These are phyloP conservation scores for Alternaria sp. DNA, from an alignment of 2,329 filamentous ascomycete genomes.

Conservation along the genomic window DNA sequence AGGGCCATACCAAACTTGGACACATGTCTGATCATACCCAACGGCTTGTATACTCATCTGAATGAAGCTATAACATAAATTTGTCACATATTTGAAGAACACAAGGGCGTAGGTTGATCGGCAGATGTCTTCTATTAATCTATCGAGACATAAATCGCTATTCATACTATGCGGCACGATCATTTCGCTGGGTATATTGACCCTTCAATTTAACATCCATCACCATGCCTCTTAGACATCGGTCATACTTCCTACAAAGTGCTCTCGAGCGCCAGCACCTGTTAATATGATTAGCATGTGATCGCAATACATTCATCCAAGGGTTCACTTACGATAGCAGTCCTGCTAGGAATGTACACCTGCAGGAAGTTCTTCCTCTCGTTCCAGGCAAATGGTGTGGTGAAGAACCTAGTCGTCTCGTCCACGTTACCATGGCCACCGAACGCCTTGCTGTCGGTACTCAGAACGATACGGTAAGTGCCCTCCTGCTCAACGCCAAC, in stretches of 20 bases:
- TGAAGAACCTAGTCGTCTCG: constrained; percentile 86
- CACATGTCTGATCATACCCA: too few relatives aligned
- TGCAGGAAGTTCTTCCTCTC: constrained; percentile 87
- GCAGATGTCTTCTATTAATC: not conserved
- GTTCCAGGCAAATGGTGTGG: constrained; percentile 90
- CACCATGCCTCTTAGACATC: not conserved
- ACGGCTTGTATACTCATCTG: too few relatives aligned
- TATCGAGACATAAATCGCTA: not conserved
- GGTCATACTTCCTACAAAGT: constrained; percentile 25
- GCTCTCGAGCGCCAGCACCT: constrained; percentile 35
- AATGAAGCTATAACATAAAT: not conserved
- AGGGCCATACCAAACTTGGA: too few relatives aligned
- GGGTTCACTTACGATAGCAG: constrained; percentile 70
- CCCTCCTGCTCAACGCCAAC: constrained; percentile 85
- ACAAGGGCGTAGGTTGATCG: not conserved
- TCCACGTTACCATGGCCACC: constrained; percentile 82
- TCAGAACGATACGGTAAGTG: constrained; percentile 85
- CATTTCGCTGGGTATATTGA: not conserved
- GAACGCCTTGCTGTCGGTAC: constrained; percentile 76
- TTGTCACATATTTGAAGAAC: not conserved
- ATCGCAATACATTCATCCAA: not conserved
- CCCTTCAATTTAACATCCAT: not conserved
- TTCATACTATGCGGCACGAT: not conserved
- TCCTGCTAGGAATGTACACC: constrained; percentile 84
- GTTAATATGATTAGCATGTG: not conserved